Conservation (phyloP, 345 rosid species). For the Iberis pinnata region DNA sequence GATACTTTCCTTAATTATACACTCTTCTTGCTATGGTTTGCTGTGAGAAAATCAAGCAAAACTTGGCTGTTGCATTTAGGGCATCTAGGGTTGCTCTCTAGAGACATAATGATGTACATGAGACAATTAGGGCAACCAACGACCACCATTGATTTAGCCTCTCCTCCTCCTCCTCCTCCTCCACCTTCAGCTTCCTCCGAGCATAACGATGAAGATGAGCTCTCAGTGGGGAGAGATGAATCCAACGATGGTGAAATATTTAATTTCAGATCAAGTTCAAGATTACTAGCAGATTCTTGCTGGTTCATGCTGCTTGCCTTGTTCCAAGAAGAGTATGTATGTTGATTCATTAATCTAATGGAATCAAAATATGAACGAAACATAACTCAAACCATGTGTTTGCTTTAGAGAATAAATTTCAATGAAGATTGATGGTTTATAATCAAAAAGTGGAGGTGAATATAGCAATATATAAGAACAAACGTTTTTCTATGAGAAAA, state of each 20-base stretch:
- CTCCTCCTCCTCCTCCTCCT: slow-evolving; percentile 8
- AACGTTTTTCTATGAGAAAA: neutral
- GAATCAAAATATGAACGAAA: neutral
- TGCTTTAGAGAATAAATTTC: too few relatives aligned
- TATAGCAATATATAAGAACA: too few relatives aligned
- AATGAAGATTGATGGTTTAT: too few relatives aligned
- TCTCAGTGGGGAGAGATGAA: slow-evolving; percentile 21
- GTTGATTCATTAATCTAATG: neutral
- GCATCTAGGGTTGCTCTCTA: slow-evolving; percentile 30
- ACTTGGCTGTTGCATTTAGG: slow-evolving; percentile 34
- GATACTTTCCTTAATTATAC: neutral
- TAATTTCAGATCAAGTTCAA: slow-evolving; percentile 26
- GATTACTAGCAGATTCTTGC: slow-evolving; percentile 15
- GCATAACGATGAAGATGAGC: slow-evolving; percentile 28
- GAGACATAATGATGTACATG: slow-evolving; percentile 30
- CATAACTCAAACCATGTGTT: too few relatives aligned
- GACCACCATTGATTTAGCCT: slow-evolving; percentile 32
- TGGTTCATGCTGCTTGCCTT: slow-evolving; percentile 28
- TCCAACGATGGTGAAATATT: slow-evolving; percentile 8
- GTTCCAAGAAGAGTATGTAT: slow-evolving; percentile 14
- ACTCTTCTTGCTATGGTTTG: slow-evolving; percentile 15
- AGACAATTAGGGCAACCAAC: slow-evolving; percentile 32
- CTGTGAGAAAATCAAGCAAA: slow-evolving; percentile 28
- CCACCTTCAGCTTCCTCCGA: slow-evolving; percentile 27
- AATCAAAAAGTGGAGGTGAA: too few relatives aligned